Evolutionary conservation across 2,329 filamentous ascomycete genomes (phyloP).

Genomic region (Claviceps sp.): DNA sequence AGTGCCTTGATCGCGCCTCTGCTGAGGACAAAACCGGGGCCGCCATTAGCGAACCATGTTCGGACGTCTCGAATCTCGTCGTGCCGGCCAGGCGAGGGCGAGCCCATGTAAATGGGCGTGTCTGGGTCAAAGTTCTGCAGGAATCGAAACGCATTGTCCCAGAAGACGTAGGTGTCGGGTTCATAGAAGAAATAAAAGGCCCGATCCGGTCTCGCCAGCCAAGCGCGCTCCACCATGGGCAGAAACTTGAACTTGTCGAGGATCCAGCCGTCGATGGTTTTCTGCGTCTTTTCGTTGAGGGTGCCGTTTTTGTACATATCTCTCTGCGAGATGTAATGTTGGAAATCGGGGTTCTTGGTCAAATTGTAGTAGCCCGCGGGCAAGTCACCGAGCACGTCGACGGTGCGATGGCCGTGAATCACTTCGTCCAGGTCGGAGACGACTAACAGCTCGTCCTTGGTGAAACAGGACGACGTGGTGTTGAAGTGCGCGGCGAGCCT

Average conservation of each 20-base stretch:
- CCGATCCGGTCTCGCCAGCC: constrained; percentile 30
- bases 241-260: constrained; percentile 46
- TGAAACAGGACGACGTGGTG: constrained; percentile 38
- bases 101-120: constrained; percentile 40
- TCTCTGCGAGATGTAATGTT: constrained; percentile 27
- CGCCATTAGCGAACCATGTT: constrained; percentile 41
- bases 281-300: constrained; percentile 17
- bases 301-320: constrained; percentile 21
- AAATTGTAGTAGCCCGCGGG: constrained; percentile 19
- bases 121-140: constrained; percentile 31
- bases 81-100: constrained; percentile 28
- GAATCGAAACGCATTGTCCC: constrained; percentile 33
- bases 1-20: constrained; percentile 34
- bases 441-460: constrained; percentile 27
- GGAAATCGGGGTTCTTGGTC: constrained; percentile 21
- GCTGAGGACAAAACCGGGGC: constrained; percentile 42
- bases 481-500: constrained; percentile 29
- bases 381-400: constrained; percentile 27
- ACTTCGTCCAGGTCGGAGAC: constrained; percentile 37
- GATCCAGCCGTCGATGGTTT: constrained; percentile 31
- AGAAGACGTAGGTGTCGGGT: constrained; percentile 34
- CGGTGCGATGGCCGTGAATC: constrained; percentile 26
- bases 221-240: constrained; percentile 38
- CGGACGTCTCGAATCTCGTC: constrained; percentile 18
- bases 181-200: constrained; percentile 45